Conservation (phyloP, 2,329 filamentous ascomycete species). For the Colletotrichum sublineola region DNA sequence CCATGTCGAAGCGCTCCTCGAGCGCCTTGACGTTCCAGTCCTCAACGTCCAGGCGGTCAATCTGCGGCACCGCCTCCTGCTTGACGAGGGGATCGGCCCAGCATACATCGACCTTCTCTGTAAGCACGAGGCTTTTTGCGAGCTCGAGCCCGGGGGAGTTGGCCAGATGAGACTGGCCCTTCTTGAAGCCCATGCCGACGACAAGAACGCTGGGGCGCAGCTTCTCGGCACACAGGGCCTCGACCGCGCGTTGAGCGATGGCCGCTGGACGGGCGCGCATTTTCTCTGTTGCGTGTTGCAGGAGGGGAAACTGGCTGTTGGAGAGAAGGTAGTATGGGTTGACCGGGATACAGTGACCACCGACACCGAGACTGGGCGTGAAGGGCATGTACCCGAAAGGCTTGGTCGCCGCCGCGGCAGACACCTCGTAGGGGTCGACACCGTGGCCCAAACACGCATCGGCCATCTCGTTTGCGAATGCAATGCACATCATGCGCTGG, state of each 20-base stretch:
- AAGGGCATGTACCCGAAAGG: constrained; percentile 66
- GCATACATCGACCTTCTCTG: constrained; percentile 55
- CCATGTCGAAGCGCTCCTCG: constrained; percentile 55
- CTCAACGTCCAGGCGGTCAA: constrained; percentile 53
- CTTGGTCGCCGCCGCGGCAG: constrained; percentile 62
- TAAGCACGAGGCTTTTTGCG: constrained; percentile 53
- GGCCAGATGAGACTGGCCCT: constrained; percentile 60
- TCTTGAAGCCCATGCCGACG: constrained; percentile 65
- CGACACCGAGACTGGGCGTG: constrained; percentile 63
- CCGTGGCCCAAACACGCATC: constrained; percentile 61
- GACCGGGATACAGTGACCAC: constrained; percentile 69
- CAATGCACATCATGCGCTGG: constrained; percentile 67
- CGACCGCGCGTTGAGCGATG: constrained; percentile 54
- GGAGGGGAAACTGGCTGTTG: constrained; percentile 61
- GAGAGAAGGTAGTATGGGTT: constrained; percentile 67
- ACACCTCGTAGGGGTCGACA: constrained; percentile 66
- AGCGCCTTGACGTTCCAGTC: constrained; percentile 56
- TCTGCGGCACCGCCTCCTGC: constrained; percentile 57
- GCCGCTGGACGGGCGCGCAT: constrained; percentile 59
- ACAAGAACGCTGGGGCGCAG: constrained; percentile 54
- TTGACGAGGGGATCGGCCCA: constrained; percentile 61
- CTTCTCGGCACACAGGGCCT: constrained; percentile 46
- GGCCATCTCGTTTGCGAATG: constrained; percentile 69
- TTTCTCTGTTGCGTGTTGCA: constrained; percentile 58
- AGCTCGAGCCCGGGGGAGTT: constrained; percentile 63